Percentiles rank a stretch among this genome's conserved stretches.
phyloP scores from a whole-genome alignment of 192 early-diverging fungal genomes.

The Coemansia sp. region DNA sequence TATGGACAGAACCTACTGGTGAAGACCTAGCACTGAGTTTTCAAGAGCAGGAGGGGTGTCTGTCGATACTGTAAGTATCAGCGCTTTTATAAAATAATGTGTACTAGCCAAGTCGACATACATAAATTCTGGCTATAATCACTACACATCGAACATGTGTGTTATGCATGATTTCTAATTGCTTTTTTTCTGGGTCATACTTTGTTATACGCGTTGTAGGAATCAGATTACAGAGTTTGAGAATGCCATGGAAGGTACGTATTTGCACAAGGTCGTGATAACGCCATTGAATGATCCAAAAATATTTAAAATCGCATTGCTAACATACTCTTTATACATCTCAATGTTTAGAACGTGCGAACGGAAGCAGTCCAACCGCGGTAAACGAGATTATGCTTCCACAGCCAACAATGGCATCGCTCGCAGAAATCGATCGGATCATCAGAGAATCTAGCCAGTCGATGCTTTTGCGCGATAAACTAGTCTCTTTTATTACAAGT shows the following conservation, averaged over 20 bases:
- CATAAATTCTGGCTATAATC: slow-evolving; percentile 3
- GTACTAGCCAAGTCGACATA: background rate
- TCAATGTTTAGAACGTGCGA: slow-evolving; percentile 17
- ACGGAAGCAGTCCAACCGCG: slow-evolving; percentile 15
- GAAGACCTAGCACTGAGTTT: slow-evolving; percentile 90
- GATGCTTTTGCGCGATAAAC: slow-evolving; percentile 60
- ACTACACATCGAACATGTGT: slow-evolving; percentile 4
- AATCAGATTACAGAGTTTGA: slow-evolving; percentile 49
- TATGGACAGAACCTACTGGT: slow-evolving; percentile 71
- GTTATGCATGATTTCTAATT: background rate
- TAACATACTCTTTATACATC: background rate
- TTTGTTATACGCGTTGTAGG: slow-evolving; percentile 23
- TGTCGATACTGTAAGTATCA: slow-evolving; percentile 67
- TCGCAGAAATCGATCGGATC: slow-evolving; percentile 68
- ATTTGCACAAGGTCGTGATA: slow-evolving; percentile 1
- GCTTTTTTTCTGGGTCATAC: background rate
- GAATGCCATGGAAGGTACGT: slow-evolving; percentile 51
- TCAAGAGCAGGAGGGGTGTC: slow-evolving; percentile 84
- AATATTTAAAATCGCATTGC: background rate
- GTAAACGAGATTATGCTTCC: slow-evolving; percentile 51
- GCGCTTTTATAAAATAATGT: background rate
- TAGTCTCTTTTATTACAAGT: slow-evolving; percentile 59
- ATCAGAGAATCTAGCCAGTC: slow-evolving; percentile 59
- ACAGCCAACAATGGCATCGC: slow-evolving; percentile 62
- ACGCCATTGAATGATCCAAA: background rate